Percentiles rank a stretch among this genome's conserved stretches.
phyloP scores from a whole-genome alignment of 139 green algal genomes.

The Spirogloea muscicola region DNA sequence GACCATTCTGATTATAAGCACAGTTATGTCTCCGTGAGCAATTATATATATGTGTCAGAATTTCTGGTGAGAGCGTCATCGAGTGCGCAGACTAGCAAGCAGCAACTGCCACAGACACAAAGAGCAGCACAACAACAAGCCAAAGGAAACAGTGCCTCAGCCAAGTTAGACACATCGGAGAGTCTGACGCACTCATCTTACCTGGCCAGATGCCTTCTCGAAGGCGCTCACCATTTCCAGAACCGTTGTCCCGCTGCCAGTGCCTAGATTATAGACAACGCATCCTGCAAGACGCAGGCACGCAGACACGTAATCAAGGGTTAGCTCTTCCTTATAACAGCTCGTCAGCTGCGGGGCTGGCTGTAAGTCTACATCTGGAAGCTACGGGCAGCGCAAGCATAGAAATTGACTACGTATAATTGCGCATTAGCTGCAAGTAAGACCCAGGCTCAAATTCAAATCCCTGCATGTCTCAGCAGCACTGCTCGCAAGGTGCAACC shows the following conservation, averaged over 20 bases:
- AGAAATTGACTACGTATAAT: neutral
- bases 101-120: too few species aligned
- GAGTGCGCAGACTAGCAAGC: too few species aligned
- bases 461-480: neutral
- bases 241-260: constrained; percentile 81
- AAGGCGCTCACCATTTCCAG: constrained; percentile 95
- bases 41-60: neutral
- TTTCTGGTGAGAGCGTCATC: too few species aligned
- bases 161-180: neutral
- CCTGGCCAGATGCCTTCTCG: constrained; percentile 80
- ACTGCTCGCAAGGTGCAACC: too few species aligned
- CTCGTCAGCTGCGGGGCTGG: neutral
- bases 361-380: neutral
- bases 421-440: neutral
- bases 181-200: constrained; percentile 1
- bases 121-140: neutral
- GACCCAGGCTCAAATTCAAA: neutral
- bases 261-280: constrained; percentile 83
- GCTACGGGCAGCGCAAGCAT: neutral
- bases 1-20: neutral
- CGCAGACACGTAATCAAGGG: neutral
- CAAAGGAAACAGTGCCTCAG: neutral
- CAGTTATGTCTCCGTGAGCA: neutral
- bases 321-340: neutral
- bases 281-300: constrained; percentile 5